These are phyloP conservation scores for Hypoxylon sp. DNA, from an alignment of 2,329 filamentous ascomycete genomes.

Conservation along the genomic window DNA sequence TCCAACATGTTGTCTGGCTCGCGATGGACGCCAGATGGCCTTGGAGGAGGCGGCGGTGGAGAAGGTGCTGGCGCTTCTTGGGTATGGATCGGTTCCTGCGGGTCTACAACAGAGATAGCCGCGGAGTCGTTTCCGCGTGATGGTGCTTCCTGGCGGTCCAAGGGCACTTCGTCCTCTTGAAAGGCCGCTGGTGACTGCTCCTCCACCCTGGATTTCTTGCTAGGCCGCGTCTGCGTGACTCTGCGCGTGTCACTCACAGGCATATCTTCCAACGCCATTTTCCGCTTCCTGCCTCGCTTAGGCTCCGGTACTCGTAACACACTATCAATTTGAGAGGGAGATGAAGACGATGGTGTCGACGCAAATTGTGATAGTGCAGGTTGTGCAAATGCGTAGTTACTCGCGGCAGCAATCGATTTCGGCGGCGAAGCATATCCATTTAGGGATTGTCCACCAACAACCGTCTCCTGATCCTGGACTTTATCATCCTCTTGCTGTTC, in stretches of 20 bases:
- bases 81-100: constrained; percentile 3
- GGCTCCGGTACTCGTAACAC: constrained; percentile 4
- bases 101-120: not conserved
- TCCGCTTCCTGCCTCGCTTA: constrained; percentile 34
- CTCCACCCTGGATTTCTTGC: constrained; percentile 26
- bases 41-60: constrained; percentile 13
- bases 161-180: not conserved
- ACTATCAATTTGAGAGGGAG: constrained; percentile 42
- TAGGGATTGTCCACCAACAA: not conserved
- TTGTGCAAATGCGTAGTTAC: constrained; percentile 41
- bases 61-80: constrained; percentile 7
- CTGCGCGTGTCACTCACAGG: constrained; percentile 11
- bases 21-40: constrained; percentile 50
- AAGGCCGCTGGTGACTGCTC: not conserved
- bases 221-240: constrained; percentile 22
- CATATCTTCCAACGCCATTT: constrained; percentile 19
- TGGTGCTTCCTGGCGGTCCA: not conserved
- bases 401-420: not conserved
- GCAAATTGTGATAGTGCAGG: constrained; percentile 40
- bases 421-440: constrained; percentile 4
- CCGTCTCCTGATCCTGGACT: constrained; percentile 15
- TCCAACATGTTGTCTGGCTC: constrained; percentile 51
- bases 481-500: constrained; percentile 14
- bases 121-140: not conserved
- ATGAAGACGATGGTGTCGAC: constrained; percentile 11